Conservation (phyloP, 2,329 filamentous ascomycete species). For the Colletotrichum cordylinicola region DNA sequence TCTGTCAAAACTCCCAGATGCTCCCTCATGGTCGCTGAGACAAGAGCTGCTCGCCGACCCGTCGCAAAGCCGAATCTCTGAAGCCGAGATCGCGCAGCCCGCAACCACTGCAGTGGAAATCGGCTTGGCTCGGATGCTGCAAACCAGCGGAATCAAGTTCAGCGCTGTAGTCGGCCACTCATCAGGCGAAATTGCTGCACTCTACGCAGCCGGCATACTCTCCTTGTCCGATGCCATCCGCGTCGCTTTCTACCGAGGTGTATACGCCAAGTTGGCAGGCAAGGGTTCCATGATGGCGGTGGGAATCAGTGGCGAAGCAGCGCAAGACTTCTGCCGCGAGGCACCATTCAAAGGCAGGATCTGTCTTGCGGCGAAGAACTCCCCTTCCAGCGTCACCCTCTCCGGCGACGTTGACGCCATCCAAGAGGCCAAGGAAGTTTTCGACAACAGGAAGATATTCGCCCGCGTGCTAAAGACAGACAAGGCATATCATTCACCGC, state of each 20-base stretch:
- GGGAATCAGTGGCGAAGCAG: constrained; percentile 47
- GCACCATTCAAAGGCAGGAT: constrained; percentile 12
- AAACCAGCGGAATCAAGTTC: constrained; percentile 33
- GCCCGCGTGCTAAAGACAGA: constrained; percentile 20
- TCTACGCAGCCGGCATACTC: constrained; percentile 44
- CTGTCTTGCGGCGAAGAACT: constrained; percentile 53
- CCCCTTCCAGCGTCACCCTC: constrained; percentile 55
- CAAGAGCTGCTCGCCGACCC: constrained; percentile 24
- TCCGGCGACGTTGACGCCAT: constrained; percentile 32
- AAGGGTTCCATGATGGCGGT: constrained; percentile 62
- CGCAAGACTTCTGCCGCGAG: constrained; percentile 30
- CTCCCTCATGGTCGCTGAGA: constrained; percentile 25
- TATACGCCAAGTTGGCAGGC: constrained; percentile 24
- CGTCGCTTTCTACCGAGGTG: constrained; percentile 44
- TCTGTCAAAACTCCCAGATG: constrained; percentile 20
- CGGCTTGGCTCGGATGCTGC: constrained; percentile 43
- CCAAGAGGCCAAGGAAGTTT: constrained; percentile 31
- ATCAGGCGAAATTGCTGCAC: constrained; percentile 49
- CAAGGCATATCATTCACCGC: constrained; percentile 24
- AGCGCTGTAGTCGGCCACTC: constrained; percentile 46
- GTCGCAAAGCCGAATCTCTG: constrained; percentile 7
- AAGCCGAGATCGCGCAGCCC: constrained; percentile 33
- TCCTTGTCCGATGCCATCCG: constrained; percentile 39
- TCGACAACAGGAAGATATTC: constrained; percentile 18
- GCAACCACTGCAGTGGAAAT: constrained; percentile 42